These are phyloP conservation scores for Exophiala sp. DNA, from an alignment of 2,329 filamentous ascomycete species.

Conservation along the genomic window DNA sequence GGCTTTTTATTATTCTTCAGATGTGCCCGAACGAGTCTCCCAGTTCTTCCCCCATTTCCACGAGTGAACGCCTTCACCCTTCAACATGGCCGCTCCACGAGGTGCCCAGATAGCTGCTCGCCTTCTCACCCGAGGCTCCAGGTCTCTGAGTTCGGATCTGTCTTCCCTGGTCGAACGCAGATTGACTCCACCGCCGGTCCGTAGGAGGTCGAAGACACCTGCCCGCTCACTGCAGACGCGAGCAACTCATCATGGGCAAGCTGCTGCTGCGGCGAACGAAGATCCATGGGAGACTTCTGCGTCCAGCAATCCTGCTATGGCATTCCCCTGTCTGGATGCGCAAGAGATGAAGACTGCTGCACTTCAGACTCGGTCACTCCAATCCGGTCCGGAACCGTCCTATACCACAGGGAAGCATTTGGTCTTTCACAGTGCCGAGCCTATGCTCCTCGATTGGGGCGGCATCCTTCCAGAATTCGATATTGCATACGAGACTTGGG, in stretches of 20 bases:
- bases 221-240: conserved; percentile 19
- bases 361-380: conserved; percentile 55
- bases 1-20: conserved; percentile 4
- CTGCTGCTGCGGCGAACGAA: conserved; percentile 24
- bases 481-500: conserved; percentile 92
- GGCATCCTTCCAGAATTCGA: conserved; percentile 83
- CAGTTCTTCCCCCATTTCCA: conserved; percentile 2
- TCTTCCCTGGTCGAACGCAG: conserved; percentile 2
- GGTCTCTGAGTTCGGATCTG: conserved; percentile 5
- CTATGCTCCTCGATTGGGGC: conserved; percentile 87
- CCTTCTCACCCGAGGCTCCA: conserved; percentile 24
- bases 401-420: conserved; percentile 88
- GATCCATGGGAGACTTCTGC: conserved; percentile 29
- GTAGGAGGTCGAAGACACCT: not conserved
- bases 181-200: not conserved
- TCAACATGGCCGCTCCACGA: conserved; percentile 23
- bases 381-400: conserved; percentile 80
- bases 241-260: conserved; percentile 22
- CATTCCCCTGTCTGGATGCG: conserved; percentile 84
- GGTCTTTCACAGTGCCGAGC: conserved; percentile 64
- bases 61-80: not conserved
- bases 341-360: conserved; percentile 71
- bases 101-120: conserved; percentile 28
- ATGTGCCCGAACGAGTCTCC: conserved; percentile 2
- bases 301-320: conserved; percentile 73